A percentile compares a stretch with the other conserved stretches of the same genome.
phyloP scores from a whole-genome alignment of 2,329 filamentous ascomycete species.

The Colletotrichum gigasporum region DNA sequence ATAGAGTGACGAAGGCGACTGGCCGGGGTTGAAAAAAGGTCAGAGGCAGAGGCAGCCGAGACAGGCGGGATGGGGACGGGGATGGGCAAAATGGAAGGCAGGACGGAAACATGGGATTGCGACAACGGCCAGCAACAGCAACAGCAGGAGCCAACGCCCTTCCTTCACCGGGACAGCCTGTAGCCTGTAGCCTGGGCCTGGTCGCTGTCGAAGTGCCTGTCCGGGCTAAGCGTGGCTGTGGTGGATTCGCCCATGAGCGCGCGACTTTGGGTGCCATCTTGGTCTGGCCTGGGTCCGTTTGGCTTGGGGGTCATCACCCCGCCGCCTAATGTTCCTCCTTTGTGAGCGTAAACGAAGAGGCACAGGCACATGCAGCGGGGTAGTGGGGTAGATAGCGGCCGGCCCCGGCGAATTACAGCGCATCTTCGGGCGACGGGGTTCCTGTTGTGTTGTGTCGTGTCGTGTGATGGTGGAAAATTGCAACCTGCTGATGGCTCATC shows the following conservation, averaged over 20 bases:
- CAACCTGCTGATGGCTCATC: not conserved
- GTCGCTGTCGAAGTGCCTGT: not conserved
- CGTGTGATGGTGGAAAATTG: conserved; percentile 9
- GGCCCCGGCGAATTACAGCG: conserved; percentile 12
- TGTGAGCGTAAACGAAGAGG: conserved; percentile 15
- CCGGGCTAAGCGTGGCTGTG: conserved; percentile 25
- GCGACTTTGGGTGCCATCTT: conserved; percentile 6
- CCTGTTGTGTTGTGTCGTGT: conserved; percentile 9
- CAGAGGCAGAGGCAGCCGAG: conserved; percentile 15
- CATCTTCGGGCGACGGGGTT: not conserved
- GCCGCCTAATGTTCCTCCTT: not conserved
- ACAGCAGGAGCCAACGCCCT: not conserved
- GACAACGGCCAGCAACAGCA: conserved; percentile 8
- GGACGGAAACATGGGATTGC: conserved; percentile 4
- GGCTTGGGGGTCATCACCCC: not conserved
- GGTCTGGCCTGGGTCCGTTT: not conserved
- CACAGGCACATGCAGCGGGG: conserved; percentile 24
- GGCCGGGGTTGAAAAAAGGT: conserved; percentile 1
- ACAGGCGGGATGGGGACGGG: no score
- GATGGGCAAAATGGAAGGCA: not conserved
- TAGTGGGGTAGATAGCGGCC: conserved; percentile 10
- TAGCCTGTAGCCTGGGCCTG: no score
- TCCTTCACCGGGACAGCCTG: conserved; percentile 6
- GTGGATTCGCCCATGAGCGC: conserved; percentile 1
- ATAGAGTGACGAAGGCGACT: conserved; percentile 18